Evolutionary conservation across 257 asterid genomes (phyloP).

Genomic region (Solanum dulcamara): DNA sequence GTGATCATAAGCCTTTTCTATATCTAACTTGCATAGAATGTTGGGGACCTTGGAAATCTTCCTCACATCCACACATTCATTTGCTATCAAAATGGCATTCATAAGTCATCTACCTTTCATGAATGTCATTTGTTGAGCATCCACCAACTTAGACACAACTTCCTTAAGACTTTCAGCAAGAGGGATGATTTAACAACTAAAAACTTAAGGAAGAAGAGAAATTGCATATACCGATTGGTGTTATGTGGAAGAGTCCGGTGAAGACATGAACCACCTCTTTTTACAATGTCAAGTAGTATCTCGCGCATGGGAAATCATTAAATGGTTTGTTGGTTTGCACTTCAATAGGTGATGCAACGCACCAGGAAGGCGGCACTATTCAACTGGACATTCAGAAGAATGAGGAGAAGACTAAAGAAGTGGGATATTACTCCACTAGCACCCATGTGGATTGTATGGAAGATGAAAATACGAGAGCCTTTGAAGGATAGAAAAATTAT

Average conservation of each 20-base stretch:
- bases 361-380: not conserved
- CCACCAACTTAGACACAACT: not conserved
- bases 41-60: not conserved
- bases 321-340: not conserved
- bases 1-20: not conserved
- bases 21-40: not conserved
- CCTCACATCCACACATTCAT: not conserved
- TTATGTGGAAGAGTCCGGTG: not conserved
- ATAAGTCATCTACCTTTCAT: not conserved
- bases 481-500: not conserved
- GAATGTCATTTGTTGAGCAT: not conserved
- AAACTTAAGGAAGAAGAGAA: not conserved
- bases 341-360: not conserved
- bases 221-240: not conserved
- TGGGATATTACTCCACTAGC: not conserved
- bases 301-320: not conserved
- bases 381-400: not conserved
- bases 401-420: not conserved
- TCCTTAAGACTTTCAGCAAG: not conserved
- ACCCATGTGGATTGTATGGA: not conserved
- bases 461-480: not conserved
- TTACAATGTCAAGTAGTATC: not conserved
- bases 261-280: not conserved
- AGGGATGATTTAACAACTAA: not conserved
- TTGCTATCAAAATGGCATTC: not conserved